A percentile compares a stretch with the other conserved stretches of the same genome.
These are phyloP conservation scores for Penicillium fimorum DNA, from an alignment of 495 filamentous ascomycete species.

Conservation along the genomic window DNA sequence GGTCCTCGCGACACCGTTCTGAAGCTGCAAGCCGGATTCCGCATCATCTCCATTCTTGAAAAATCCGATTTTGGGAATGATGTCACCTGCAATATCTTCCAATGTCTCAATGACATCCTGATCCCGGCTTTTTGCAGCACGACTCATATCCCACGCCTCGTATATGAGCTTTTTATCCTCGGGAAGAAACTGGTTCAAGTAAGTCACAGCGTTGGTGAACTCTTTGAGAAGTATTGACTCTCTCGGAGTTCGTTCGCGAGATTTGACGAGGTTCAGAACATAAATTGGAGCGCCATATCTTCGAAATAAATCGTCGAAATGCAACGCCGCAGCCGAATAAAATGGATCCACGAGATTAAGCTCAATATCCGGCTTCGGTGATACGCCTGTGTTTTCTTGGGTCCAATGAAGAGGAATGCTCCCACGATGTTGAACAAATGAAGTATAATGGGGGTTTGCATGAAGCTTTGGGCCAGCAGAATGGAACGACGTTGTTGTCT, in stretches of 20 bases:
- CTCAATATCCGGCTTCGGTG: constrained; percentile 93
- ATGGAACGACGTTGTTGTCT: constrained; percentile 92
- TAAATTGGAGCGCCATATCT: constrained; percentile 91
- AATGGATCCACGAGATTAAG: constrained; percentile 93
- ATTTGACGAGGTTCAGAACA: constrained; percentile 90
- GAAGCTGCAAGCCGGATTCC: constrained; percentile 63
- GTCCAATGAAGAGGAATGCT: constrained; percentile 98
- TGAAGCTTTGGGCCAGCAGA: constrained; percentile 82
- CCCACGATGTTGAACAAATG: constrained; percentile 93
- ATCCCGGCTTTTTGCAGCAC: constrained; percentile 91
- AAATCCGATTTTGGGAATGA: constrained; percentile 81
- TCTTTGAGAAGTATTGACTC: constrained; percentile 89
- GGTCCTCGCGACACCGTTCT: constrained; percentile 90
- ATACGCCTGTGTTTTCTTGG: constrained; percentile 92
- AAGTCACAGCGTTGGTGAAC: constrained; percentile 83
- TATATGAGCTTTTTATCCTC: constrained; percentile 81
- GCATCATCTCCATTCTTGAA: constrained; percentile 84
- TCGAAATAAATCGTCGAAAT: constrained; percentile 95
- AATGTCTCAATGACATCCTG: constrained; percentile 93
- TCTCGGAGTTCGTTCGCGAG: constrained; percentile 82
- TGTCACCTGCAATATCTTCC: constrained; percentile 82
- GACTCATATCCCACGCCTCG: constrained; percentile 96
- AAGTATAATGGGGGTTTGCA: constrained; percentile 87
- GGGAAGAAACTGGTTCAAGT: constrained; percentile 94
- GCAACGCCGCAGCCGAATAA: constrained; percentile 90